A percentile compares a stretch with the other conserved stretches of the same genome.
phyloP scores from a whole-genome alignment of 306 rosid genomes.

The Vigna radiata region DNA sequence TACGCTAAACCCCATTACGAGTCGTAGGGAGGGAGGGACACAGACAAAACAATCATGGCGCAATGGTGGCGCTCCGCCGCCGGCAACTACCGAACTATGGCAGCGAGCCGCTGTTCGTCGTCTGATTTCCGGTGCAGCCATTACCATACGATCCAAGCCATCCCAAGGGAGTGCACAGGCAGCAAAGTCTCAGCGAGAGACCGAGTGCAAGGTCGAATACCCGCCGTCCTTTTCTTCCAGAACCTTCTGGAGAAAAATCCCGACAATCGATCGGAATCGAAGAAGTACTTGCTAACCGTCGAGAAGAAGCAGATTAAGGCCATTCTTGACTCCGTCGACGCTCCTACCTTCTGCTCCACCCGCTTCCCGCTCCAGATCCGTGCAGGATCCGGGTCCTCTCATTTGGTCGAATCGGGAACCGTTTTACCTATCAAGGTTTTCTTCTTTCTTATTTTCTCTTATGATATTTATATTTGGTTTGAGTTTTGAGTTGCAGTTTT shows the following conservation, averaged over 20 bases:
- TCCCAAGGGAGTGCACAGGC: constrained; percentile 80
- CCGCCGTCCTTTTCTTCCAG: constrained; percentile 81
- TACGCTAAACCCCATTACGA: constrained; percentile 44
- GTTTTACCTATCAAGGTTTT: constrained; percentile 88
- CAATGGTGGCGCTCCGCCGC: constrained; percentile 78
- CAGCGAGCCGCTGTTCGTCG: background rate
- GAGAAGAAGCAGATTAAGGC: constrained; percentile 88
- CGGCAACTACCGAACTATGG: constrained; percentile 50
- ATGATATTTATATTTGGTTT: background rate
- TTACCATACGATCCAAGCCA: constrained; percentile 90
- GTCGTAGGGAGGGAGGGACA: background rate
- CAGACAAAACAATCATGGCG: constrained; percentile 55
- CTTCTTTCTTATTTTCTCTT: background rate
- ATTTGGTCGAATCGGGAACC: constrained; percentile 72
- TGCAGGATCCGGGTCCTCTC: constrained; percentile 92
- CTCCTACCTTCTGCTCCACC: constrained; percentile 78
- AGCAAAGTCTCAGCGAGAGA: constrained; percentile 65
- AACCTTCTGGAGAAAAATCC: constrained; percentile 52
- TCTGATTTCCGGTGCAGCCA: constrained; percentile 28
- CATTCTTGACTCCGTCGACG: constrained; percentile 62
- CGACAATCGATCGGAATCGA: constrained; percentile 41
- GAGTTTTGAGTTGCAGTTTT: constrained; percentile 2
- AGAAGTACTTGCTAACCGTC: constrained; percentile 74
- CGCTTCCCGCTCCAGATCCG: constrained; percentile 90
- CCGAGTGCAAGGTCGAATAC: constrained; percentile 84